Evolutionary conservation across 352 stramenopile genomes (phyloP).

Genomic region (Globisporangium ultimum): DNA sequence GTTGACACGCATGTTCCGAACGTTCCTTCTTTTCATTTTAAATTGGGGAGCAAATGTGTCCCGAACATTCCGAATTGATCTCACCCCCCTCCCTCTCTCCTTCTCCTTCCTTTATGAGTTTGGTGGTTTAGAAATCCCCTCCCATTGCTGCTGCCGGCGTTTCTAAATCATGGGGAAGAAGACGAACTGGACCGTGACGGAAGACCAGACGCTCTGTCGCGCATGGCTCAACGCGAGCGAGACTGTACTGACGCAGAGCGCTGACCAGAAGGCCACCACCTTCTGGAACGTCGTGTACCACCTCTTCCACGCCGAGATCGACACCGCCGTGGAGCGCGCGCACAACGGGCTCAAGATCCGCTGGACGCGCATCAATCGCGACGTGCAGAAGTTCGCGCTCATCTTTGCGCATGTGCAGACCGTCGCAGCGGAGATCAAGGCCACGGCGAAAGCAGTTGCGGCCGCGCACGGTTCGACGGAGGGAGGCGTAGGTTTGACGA

Average conservation of each 20-base stretch:
- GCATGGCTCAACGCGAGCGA: slow-evolving; percentile 66
- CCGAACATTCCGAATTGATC: background rate
- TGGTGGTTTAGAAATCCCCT: slow-evolving; percentile 9
- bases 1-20: background rate
- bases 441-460: background rate
- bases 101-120: background rate
- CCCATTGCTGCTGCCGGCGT: slow-evolving; percentile 15
- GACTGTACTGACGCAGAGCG: slow-evolving; percentile 25
- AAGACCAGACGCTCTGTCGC: slow-evolving; percentile 68
- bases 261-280: slow-evolving; percentile 47
- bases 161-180: slow-evolving; percentile 84
- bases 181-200: slow-evolving; percentile 62
- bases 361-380: slow-evolving; percentile 78
- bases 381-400: slow-evolving; percentile 68
- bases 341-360: slow-evolving; percentile 77
- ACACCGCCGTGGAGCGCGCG: slow-evolving; percentile 53
- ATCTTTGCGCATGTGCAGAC: slow-evolving; percentile 40
- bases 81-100: background rate
- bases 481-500: background rate
- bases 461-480: background rate
- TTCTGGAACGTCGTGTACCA: slow-evolving; percentile 69
- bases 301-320: slow-evolving; percentile 64
- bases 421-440: slow-evolving; percentile 3
- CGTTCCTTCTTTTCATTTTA: slow-evolving; percentile 1
- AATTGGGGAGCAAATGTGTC: background rate